These are phyloP conservation scores for Rhodotorula babjevae DNA, from an alignment of 768 basidiomycete genomes.

Conservation along the genomic window DNA sequence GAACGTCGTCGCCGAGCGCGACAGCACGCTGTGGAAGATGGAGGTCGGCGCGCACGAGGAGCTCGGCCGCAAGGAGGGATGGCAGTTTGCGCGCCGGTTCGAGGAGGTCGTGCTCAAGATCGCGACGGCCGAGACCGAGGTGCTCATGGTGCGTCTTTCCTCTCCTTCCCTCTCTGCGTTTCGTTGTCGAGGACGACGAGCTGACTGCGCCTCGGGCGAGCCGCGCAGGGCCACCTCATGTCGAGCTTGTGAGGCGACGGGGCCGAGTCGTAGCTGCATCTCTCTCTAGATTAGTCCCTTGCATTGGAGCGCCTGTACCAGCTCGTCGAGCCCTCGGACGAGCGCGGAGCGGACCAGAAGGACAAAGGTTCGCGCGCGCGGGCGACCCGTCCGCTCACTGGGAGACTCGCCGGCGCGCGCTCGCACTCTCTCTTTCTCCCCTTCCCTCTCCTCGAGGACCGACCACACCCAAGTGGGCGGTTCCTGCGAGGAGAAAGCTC, in stretches of 20 bases:
- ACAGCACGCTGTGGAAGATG: slow-evolving; percentile 76
- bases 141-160: slow-evolving; percentile 14
- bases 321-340: no score
- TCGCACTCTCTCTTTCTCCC: background rate
- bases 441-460: background rate
- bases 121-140: slow-evolving; percentile 31
- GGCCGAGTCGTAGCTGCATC: no score
- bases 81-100: slow-evolving; percentile 27
- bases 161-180: background rate
- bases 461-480: background rate
- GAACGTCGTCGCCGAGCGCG: slow-evolving; percentile 72
- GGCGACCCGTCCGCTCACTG: background rate
- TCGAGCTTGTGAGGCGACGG: background rate
- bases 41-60: slow-evolving; percentile 56
- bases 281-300: no score
- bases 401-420: background rate
- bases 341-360: no score
- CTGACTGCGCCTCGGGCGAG: no score
- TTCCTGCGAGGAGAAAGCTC: background rate
- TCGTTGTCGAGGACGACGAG: no score
- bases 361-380: no score
- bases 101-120: slow-evolving; percentile 36
- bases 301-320: no score
- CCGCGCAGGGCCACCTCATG: slow-evolving; percentile 29
- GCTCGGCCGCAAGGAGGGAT: slow-evolving; percentile 50